phyloP scores from a whole-genome alignment of 1,284 basidiomycete species.

The Wallemia hederae region DNA sequence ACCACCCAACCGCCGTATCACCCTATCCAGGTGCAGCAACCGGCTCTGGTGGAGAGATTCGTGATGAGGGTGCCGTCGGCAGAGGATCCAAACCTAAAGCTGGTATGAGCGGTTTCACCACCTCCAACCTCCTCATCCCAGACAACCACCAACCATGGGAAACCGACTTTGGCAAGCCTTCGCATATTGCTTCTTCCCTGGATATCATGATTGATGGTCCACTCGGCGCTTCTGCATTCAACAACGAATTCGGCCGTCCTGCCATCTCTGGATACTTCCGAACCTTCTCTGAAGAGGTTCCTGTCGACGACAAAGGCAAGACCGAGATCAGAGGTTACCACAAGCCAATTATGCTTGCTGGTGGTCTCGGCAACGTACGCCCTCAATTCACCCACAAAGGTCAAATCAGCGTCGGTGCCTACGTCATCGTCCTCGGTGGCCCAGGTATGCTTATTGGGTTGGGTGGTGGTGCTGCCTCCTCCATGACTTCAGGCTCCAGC shows the following conservation, averaged over 20 bases:
- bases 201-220: conserved; percentile 97
- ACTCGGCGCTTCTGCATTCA: conserved; percentile 79
- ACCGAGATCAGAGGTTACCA: conserved; percentile 75
- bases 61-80: conserved; percentile 89
- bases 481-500: conserved; percentile 59
- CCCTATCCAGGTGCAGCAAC: conserved; percentile 93
- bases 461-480: conserved; percentile 83
- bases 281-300: conserved; percentile 49
- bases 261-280: conserved; percentile 55
- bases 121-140: conserved; percentile 77
- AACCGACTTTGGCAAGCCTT: conserved; percentile 58
- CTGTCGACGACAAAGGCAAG: conserved; percentile 17
- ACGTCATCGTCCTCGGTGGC: conserved; percentile 81
- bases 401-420: conserved; percentile 42
- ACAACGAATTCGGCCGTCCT: conserved; percentile 94
- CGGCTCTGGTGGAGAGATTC: conserved; percentile 89
- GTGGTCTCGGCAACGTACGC: conserved; percentile 77
- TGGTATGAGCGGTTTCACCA: conserved; percentile 72
- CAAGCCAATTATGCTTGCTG: conserved; percentile 99
- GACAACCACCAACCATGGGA: conserved; percentile 75
- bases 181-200: conserved; percentile 68
- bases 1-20: conserved; percentile 94
- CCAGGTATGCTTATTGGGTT: conserved; percentile 90
- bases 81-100: conserved; percentile 89
- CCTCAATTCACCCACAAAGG: conserved; percentile 48